phyloP scores from a whole-genome alignment of 106 monocot genomes.

The Chionographis japonica region DNA sequence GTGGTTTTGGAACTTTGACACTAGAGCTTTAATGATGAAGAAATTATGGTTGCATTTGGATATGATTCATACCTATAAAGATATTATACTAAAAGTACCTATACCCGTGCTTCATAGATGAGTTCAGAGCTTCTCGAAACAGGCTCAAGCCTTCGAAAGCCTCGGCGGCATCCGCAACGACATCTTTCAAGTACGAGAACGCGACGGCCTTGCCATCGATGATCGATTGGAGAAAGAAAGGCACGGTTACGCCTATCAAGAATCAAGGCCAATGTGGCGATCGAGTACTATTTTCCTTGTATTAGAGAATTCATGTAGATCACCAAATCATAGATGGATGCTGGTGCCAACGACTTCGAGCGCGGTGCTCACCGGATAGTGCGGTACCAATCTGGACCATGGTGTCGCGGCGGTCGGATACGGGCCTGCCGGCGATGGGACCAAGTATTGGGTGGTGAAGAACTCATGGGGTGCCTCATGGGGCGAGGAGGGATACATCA shows the following conservation, averaged over 20 bases:
- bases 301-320: conserved; percentile 13
- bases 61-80: too few relatives aligned
- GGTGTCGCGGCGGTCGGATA: conserved; percentile 21
- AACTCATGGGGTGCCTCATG: conserved; percentile 29
- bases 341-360: conserved; percentile 8
- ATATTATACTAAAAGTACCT: too few relatives aligned
- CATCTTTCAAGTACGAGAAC: background rate
- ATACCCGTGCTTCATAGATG: too few relatives aligned
- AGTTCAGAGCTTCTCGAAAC: background rate
- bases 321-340: conserved; percentile 1
- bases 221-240: conserved; percentile 1
- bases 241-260: conserved; percentile 20
- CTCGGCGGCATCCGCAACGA: background rate
- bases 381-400: conserved; percentile 23
- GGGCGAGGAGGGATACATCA: too few relatives aligned
- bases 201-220: background rate
- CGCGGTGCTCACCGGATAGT: conserved; percentile 15
- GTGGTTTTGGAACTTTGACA: too few relatives aligned
- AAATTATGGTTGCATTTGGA: too few relatives aligned
- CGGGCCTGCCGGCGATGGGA: conserved; percentile 1
- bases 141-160: background rate
- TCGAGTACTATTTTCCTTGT: conserved; percentile 1
- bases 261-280: conserved; percentile 21
- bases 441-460: conserved; percentile 33
- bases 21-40: too few relatives aligned